phyloP scores from a whole-genome alignment of 306 rosid species.

The Fagus crenata region DNA sequence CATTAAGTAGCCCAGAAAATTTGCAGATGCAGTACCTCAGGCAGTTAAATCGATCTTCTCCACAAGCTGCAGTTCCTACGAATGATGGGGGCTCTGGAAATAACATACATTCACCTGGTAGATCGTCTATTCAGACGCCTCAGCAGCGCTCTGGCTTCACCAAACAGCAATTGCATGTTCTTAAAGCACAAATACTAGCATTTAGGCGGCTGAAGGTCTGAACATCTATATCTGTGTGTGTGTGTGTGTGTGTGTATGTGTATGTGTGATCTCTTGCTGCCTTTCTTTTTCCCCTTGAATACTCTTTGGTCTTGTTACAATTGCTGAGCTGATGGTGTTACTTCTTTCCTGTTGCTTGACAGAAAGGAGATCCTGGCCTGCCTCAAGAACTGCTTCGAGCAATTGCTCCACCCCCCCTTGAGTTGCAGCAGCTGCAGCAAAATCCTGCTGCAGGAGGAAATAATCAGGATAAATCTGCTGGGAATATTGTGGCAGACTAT shows the following conservation, averaged over 20 bases:
- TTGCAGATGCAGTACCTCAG: constrained; percentile 53
- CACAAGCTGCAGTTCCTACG: constrained; percentile 54
- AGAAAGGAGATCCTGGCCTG: constrained; percentile 91
- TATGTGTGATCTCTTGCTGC: constrained; percentile 4
- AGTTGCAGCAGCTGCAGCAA: constrained; percentile 66
- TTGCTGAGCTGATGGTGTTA: constrained; percentile 26
- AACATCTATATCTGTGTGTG: constrained; percentile 27
- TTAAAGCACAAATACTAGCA: constrained; percentile 95
- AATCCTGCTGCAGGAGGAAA: constrained; percentile 56
- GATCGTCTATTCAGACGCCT: constrained; percentile 50
- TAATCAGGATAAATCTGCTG: constrained; percentile 59
- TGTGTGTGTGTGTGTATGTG: not conserved
- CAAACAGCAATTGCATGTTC: constrained; percentile 89
- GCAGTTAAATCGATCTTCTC: constrained; percentile 62
- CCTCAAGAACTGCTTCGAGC: constrained; percentile 95
- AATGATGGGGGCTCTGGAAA: constrained; percentile 61
- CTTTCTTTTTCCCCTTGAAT: constrained; percentile 17
- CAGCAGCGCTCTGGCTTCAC: constrained; percentile 69
- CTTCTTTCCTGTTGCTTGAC: constrained; percentile 39
- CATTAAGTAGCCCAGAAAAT: constrained; percentile 53
- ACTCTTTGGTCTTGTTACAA: constrained; percentile 13
- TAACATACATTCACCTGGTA: constrained; percentile 48
- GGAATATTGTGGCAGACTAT: constrained; percentile 55
- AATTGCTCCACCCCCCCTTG: constrained; percentile 88
- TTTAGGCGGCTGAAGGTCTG: constrained; percentile 92